A percentile compares a stretch with the other conserved stretches of the same genome.
Conservation (phyloP, 2,329 filamentous ascomycete genomes). For the Fusarium sp. region DNA sequence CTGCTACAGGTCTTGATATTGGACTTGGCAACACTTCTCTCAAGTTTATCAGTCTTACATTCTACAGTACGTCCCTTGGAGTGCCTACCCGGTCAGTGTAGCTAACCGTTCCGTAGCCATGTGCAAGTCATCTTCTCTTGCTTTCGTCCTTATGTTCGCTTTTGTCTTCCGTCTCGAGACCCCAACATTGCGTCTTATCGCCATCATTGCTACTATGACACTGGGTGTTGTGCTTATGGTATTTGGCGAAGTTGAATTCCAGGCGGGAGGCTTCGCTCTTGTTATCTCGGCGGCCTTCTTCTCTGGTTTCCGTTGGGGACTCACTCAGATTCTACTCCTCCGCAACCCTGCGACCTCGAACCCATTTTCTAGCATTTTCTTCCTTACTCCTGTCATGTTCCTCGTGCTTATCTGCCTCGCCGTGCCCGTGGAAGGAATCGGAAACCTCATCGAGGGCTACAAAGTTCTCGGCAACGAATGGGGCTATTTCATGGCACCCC, state of each 20-base stretch:
- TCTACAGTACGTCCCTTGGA: constrained; percentile 77
- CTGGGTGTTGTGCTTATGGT: constrained; percentile 98
- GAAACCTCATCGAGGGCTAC: constrained; percentile 75
- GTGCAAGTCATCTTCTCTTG: constrained; percentile 97
- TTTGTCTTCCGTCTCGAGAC: constrained; percentile 93
- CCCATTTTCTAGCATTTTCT: constrained; percentile 97
- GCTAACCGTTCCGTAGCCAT: constrained; percentile 70
- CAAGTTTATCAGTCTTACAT: constrained; percentile 95
- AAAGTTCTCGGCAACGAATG: constrained; percentile 73
- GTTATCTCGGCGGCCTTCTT: constrained; percentile 96
- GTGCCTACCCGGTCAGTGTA: neutral
- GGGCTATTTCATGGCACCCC: constrained; percentile 74
- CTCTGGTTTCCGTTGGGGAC: constrained; percentile 95
- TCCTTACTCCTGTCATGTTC: constrained; percentile 98
- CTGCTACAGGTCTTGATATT: constrained; percentile 94
- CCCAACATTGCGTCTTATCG: constrained; percentile 86
- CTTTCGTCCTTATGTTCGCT: constrained; percentile 94
- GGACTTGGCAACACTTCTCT: constrained; percentile 95
- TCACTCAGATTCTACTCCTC: constrained; percentile 96
- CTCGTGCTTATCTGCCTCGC: constrained; percentile 82
- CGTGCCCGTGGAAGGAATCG: constrained; percentile 85
- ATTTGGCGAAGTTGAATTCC: constrained; percentile 91
- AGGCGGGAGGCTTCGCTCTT: constrained; percentile 86
- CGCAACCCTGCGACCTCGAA: constrained; percentile 96
- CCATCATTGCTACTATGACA: constrained; percentile 93